phyloP scores from a whole-genome alignment of 75 land plant genomes.

The Picea sitchensis region DNA sequence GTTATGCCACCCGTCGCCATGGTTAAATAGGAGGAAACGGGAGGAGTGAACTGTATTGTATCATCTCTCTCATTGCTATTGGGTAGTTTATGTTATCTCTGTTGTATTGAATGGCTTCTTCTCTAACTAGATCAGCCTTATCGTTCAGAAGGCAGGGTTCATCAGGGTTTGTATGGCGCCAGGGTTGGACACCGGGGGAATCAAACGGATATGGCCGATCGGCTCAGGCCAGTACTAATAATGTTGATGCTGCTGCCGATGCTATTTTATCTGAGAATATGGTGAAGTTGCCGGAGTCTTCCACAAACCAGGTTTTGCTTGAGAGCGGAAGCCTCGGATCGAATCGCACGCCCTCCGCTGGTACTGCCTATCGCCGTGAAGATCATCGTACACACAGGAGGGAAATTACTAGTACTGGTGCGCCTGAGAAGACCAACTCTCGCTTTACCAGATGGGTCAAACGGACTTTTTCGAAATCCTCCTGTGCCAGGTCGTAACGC shows the following conservation, averaged over 20 bases:
- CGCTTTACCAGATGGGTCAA: neutral
- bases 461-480: neutral
- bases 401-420: neutral
- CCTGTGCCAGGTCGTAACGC: too few species aligned
- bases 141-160: conserved; percentile 6
- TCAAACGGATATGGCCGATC: neutral
- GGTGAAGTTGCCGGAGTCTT: neutral
- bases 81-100: too few species aligned
- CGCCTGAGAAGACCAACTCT: neutral
- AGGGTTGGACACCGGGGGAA: neutral
- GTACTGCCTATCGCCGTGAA: neutral
- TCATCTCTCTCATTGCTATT: too few species aligned
- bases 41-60: too few species aligned
- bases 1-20: too few species aligned
- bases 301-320: neutral
- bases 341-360: neutral
- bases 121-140: neutral
- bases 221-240: too few species aligned
- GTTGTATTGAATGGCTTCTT: neutral
- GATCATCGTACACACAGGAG: neutral
- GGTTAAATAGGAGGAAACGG: too few species aligned
- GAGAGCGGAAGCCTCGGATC: neutral
- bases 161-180: neutral
- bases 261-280: neutral
- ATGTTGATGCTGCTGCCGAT: too few species aligned